Percentiles rank a stretch among this genome's conserved stretches.
phyloP scores from a whole-genome alignment of 371 early-diverging fungal species.

The Mortierella sp. region DNA sequence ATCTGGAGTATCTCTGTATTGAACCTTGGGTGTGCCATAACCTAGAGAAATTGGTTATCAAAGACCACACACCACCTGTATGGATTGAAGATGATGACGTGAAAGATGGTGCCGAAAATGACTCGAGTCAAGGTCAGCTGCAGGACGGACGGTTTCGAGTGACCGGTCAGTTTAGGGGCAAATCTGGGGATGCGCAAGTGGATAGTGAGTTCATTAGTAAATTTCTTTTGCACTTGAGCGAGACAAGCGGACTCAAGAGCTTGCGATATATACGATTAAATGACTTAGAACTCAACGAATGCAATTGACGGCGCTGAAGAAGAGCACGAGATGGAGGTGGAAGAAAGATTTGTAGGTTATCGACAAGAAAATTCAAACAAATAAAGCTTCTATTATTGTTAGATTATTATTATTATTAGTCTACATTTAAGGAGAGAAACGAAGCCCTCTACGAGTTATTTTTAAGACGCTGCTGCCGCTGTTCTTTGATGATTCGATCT shows the following conservation, averaged over 20 bases:
- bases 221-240: not conserved
- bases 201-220: not conserved
- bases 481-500: constrained; percentile 39
- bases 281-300: not conserved
- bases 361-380: too few species aligned
- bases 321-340: not conserved
- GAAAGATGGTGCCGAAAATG: not conserved
- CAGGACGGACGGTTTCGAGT: not conserved
- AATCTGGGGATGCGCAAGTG: not conserved
- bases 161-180: not conserved
- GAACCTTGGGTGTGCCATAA: not conserved
- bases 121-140: not conserved
- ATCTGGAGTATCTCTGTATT: not conserved
- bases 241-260: not conserved
- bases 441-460: not conserved
- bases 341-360: not conserved
- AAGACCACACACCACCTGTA: not conserved
- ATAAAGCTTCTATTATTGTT: not conserved
- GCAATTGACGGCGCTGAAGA: not conserved
- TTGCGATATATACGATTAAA: not conserved
- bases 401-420: too few species aligned
- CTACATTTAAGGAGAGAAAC: too few species aligned
- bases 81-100: not conserved
- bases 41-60: not conserved
- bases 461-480: constrained; percentile 20